A percentile compares a stretch with the other conserved stretches of the same genome.
Conservation (phyloP, 1,284 basidiomycete species). For the Hemileia vastatrix region DNA sequence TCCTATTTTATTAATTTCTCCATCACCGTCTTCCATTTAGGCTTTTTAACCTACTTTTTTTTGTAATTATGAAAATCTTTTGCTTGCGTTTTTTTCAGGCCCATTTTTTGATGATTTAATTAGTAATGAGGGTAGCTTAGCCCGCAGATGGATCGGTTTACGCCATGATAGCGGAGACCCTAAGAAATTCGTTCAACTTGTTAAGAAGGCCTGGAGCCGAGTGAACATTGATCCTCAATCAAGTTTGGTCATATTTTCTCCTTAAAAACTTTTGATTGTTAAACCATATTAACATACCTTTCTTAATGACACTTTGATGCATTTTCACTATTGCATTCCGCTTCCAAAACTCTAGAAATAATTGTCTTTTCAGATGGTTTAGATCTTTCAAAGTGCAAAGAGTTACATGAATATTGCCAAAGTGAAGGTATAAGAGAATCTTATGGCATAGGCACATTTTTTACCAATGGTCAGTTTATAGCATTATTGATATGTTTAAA, state of each 20-base stretch:
- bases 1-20: not conserved
- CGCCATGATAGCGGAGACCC: slow-evolving; percentile 91
- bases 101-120: slow-evolving; percentile 66
- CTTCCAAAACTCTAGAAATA: slow-evolving; percentile 45
- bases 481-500: not conserved
- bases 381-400: slow-evolving; percentile 60
- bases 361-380: slow-evolving; percentile 76
- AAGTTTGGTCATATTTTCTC: too few relatives aligned
- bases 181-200: slow-evolving; percentile 60
- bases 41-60: too few relatives aligned
- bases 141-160: slow-evolving; percentile 63
- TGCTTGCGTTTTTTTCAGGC: too few relatives aligned
- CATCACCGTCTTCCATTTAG: too few relatives aligned
- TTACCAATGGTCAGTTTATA: slow-evolving; percentile 59
- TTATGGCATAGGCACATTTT: slow-evolving; percentile 81
- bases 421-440: slow-evolving; percentile 64
- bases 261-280: too few relatives aligned
- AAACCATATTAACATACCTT: too few relatives aligned
- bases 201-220: slow-evolving; percentile 59
- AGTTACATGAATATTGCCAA: slow-evolving; percentile 61
- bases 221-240: slow-evolving; percentile 57
- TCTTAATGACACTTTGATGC: too few relatives aligned
- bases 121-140: slow-evolving; percentile 54
- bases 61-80: too few relatives aligned
- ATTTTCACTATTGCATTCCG: too few relatives aligned